These are phyloP conservation scores for Chrysoporthe puriensis DNA, from an alignment of 2,329 filamentous ascomycete genomes.

Conservation along the genomic window DNA sequence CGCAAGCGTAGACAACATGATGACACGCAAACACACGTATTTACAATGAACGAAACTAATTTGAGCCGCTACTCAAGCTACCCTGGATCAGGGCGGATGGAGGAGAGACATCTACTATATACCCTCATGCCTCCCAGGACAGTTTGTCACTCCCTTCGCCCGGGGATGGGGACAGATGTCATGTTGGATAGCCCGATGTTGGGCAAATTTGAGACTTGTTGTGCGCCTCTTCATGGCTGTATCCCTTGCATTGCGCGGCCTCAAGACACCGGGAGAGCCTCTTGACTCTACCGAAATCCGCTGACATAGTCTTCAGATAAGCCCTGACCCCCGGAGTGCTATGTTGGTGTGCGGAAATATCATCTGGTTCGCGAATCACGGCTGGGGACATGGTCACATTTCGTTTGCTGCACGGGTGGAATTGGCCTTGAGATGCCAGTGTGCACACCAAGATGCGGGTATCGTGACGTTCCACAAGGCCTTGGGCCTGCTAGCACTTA, in stretches of 20 bases:
- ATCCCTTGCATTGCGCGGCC: constrained; percentile 17
- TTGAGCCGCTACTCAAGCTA: not conserved
- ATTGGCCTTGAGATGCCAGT: not conserved
- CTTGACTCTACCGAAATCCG: constrained; percentile 4
- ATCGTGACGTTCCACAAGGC: constrained; percentile 6
- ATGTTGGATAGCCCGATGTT: not conserved
- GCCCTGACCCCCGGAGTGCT: not conserved
- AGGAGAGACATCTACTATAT: constrained; percentile 5
- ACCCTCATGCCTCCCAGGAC: not conserved
- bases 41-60: not conserved
- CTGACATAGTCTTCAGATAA: not conserved
- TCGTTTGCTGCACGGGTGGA: not conserved
- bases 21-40: not conserved
- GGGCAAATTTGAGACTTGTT: constrained; percentile 1
- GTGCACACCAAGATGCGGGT: not conserved
- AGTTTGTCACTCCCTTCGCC: not conserved
- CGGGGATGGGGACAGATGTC: not conserved
- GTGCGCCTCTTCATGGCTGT: not conserved
- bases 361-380: constrained; percentile 11
- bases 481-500: not conserved
- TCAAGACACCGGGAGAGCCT: not conserved
- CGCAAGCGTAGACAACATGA: constrained; percentile 7
- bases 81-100: not conserved
- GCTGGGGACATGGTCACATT: constrained; percentile 10
- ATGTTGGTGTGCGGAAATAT: not conserved